Conservation (phyloP, 75 land plant species). For the Azolla pinnata region DNA sequence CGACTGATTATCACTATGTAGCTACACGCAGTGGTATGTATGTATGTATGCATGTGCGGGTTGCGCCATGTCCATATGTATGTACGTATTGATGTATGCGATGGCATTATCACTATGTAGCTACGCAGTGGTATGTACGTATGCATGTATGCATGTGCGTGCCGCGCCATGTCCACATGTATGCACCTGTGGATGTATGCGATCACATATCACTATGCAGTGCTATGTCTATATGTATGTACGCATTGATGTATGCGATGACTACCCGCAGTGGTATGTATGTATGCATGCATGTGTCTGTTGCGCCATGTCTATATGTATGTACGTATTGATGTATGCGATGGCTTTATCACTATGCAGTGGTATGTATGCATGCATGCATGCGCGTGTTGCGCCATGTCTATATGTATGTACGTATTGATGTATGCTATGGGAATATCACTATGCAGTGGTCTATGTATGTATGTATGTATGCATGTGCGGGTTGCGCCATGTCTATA, state of each 20-base stretch:
- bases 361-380: neutral
- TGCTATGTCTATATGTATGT: neutral
- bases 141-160: neutral
- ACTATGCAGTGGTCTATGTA: neutral
- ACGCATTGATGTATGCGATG: neutral
- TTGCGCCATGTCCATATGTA: neutral
- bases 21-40: neutral
- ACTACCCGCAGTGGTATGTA: too few species aligned
- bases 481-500: neutral
- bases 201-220: too few species aligned
- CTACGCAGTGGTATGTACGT: neutral
- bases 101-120: neutral
- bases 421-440: too few species aligned
- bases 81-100: neutral
- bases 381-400: constrained; percentile 1
- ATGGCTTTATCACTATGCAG: too few species aligned
- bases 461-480: neutral
- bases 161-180: neutral
- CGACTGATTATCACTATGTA: too few species aligned
- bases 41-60: neutral
- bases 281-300: neutral
- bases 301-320: neutral
- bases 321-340: neutral
- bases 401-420: neutral
- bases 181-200: neutral